phyloP scores from a whole-genome alignment of 2,329 filamentous ascomycete species.

The Neonectria hederae region DNA sequence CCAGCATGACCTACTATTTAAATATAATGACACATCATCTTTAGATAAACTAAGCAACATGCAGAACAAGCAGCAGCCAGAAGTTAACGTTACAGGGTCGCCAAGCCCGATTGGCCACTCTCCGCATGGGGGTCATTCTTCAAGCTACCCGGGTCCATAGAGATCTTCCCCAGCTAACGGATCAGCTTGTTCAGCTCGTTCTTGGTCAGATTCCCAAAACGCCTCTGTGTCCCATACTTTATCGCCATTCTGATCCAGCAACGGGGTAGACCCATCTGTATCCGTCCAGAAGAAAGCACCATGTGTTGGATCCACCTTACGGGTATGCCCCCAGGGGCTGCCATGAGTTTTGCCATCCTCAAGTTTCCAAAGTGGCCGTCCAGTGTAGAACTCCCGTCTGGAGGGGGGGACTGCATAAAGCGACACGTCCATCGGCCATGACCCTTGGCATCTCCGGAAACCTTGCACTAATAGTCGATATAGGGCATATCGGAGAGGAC shows the following conservation, averaged over 20 bases:
- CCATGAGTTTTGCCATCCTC: slow-evolving; percentile 1
- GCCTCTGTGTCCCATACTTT: slow-evolving; percentile 1
- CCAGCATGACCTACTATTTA: too few relatives aligned
- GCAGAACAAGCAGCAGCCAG: too few relatives aligned
- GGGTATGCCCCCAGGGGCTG: slow-evolving; percentile 5
- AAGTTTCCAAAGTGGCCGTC: slow-evolving; percentile 8
- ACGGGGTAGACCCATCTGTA: slow-evolving; percentile 4
- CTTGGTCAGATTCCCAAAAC: background rate
- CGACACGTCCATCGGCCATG: background rate
- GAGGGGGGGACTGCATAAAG: background rate
- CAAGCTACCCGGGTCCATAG: background rate
- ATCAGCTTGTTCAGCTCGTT: background rate
- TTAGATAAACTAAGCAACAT: too few relatives aligned
- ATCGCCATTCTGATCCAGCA: background rate
- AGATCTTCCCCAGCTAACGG: background rate
- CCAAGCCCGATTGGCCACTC: too few relatives aligned
- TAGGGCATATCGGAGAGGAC: slow-evolving; percentile 4
- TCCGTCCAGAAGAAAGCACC: slow-evolving; percentile 6
- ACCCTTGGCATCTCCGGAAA: slow-evolving; percentile 7
- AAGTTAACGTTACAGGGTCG: too few relatives aligned
- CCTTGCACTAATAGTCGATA: slow-evolving; percentile 8
- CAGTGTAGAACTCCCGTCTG: background rate
- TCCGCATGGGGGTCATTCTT: too few relatives aligned
- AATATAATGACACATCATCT: too few relatives aligned
- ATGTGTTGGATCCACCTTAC: background rate